phyloP scores from a whole-genome alignment of 768 basidiomycete genomes.

The Boletus vinaceobasis region DNA sequence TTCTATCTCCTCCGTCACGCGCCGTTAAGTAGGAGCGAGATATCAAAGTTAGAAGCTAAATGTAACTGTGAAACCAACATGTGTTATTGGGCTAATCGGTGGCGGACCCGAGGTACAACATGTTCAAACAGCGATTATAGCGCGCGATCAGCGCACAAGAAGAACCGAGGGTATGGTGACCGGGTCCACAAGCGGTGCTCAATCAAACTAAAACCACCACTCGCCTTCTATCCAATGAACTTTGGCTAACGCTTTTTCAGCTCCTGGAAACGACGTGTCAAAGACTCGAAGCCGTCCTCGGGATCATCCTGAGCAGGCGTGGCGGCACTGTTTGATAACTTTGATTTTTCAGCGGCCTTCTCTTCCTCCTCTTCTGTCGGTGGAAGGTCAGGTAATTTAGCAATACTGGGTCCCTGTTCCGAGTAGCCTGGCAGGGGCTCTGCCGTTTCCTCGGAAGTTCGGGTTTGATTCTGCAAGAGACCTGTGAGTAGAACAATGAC shows the following conservation, averaged over 20 bases:
- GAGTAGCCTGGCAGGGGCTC: slow-evolving; percentile 30
- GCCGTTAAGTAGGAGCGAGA: neutral
- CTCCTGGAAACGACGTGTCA: slow-evolving; percentile 79
- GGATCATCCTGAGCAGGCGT: slow-evolving; percentile 19
- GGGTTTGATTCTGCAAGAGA: slow-evolving; percentile 6
- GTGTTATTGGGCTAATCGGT: slow-evolving; percentile 4
- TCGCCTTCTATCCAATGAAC: neutral
- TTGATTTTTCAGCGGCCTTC: slow-evolving; percentile 15
- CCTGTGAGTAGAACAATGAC: slow-evolving; percentile 1
- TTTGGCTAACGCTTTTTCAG: slow-evolving; percentile 70
- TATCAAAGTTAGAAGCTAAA: neutral
- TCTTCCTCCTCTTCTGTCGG: slow-evolving; percentile 47
- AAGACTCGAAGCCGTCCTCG: slow-evolving; percentile 71
- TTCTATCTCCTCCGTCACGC: neutral
- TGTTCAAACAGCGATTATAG: slow-evolving; percentile 8
- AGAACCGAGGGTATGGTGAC: slow-evolving; percentile 1
- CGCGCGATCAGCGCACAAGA: neutral
- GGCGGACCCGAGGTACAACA: slow-evolving; percentile 15
- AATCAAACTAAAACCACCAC: slow-evolving; percentile 1
- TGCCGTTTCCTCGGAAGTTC: slow-evolving; percentile 1
- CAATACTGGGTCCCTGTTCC: slow-evolving; percentile 16
- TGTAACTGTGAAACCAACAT: neutral
- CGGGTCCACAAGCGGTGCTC: slow-evolving; percentile 1
- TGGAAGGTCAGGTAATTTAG: slow-evolving; percentile 51
- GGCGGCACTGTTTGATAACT: neutral